Base-by-base conservation (phyloP, 75 land plant genomes). In the Larix kaempferi region DNA sequence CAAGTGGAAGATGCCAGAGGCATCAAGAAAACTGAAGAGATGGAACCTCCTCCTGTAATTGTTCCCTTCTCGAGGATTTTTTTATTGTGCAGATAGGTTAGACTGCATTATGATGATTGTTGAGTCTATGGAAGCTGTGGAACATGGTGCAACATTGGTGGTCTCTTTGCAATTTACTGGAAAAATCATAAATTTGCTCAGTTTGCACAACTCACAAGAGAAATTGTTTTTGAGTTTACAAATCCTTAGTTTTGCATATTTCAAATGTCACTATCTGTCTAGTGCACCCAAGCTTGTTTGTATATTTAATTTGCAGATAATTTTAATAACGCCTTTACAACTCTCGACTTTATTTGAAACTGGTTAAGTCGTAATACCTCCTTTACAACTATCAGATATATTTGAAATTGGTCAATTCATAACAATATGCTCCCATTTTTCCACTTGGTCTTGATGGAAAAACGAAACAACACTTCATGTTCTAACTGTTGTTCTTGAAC, bases 61-160 rank as follows among this genome's bases (percentile, higher is more conserved):
- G 99, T 95, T 41, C 98, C 99, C 15, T 98, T 98, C 82, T 89
- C 93, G 77, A 72, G 91, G 77, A n/a, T 86, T 98, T 13, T 98
- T 98, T 64, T 96, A 91, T 3, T 98, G 92, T 78, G 99, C 99
- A 1, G 94, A 90, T 77, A 76, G 90, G 59, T 74, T 88, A 64
- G 98, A 98, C 76, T 98, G 98, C 94, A 60, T 80, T 29, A 82
- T 98, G 63, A 98, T 98, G 98, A 78, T 78, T 12, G 82, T 95
- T 33, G 99, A 96, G n/a, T 88, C 93, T 11, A 23, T 95, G 1
- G 98, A 94, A 19, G 98, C 99, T 23, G 94, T 89, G 2, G 94
- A 93, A 2, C 99, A 98, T 69, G 99, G 99, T 52, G 89, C 91
- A 49, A 98, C 99, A 19, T 86, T 98, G 11, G 96, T 97, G 14